Percentiles rank a stretch among this genome's conserved stretches.
phyloP scores from a whole-genome alignment of 164 flowering plant genomes.

The Paratinospora sagittata region DNA sequence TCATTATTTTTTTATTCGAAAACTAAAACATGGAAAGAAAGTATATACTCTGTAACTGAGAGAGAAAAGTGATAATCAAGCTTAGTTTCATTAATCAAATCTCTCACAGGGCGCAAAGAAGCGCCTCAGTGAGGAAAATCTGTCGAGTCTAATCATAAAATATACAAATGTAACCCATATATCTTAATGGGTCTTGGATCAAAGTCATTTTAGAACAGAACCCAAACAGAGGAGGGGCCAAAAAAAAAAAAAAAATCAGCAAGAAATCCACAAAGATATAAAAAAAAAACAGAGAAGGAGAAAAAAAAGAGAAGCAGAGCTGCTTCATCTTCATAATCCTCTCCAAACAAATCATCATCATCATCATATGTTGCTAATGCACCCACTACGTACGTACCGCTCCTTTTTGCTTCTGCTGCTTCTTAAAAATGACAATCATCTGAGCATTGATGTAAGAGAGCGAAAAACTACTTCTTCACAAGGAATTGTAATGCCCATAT shows the following conservation, averaged over 20 bases:
- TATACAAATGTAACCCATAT: constrained; percentile 30
- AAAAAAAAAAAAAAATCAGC: constrained; percentile 23
- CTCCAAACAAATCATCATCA: constrained; percentile 3
- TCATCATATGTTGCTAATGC: no score
- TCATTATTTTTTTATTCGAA: neutral
- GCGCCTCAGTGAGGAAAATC: constrained; percentile 44
- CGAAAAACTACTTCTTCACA: constrained; percentile 61
- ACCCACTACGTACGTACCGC: no score
- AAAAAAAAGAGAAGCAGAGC: constrained; percentile 28
- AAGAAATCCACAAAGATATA: neutral
- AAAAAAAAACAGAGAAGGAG: constrained; percentile 4
- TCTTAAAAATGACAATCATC: no score
- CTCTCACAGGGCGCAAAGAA: constrained; percentile 43
- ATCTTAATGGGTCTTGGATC: constrained; percentile 24
- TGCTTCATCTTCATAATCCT: constrained; percentile 24
- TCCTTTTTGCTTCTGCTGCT: no score
- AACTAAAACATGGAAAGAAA: no score
- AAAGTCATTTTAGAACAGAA: constrained; percentile 14
- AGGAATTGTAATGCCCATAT: constrained; percentile 74
- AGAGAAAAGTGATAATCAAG: no score
- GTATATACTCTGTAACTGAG: no score
- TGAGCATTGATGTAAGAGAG: constrained; percentile 55
- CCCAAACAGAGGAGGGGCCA: neutral
- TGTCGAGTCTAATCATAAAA: constrained; percentile 13
- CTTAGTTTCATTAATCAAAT: constrained; percentile 15